Conservation (phyloP, 306 rosid genomes). For the Cicer pinnatifidum region DNA sequence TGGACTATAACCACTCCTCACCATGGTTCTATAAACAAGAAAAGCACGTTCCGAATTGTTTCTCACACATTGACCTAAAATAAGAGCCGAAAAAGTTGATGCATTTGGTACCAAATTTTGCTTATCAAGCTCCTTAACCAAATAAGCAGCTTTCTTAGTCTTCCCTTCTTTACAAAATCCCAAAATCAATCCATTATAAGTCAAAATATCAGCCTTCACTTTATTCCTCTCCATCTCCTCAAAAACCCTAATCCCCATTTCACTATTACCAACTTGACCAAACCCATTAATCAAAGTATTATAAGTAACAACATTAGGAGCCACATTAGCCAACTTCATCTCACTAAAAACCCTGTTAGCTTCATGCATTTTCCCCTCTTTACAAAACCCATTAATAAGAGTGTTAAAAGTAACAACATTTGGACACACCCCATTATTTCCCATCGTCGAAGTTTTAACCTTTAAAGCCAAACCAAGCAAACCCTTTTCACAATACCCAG, state of each 20-base stretch:
- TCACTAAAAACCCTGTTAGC: slow-evolving; percentile 66
- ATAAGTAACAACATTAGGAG: slow-evolving; percentile 70
- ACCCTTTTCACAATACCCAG: slow-evolving; percentile 75
- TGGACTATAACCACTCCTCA: slow-evolving; percentile 67
- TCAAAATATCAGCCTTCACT: slow-evolving; percentile 72
- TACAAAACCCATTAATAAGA: slow-evolving; percentile 73
- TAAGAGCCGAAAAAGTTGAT: slow-evolving; percentile 78
- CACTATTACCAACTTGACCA: slow-evolving; percentile 61
- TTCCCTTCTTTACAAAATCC: slow-evolving; percentile 87
- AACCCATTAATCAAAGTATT: slow-evolving; percentile 75
- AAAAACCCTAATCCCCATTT: slow-evolving; percentile 62
- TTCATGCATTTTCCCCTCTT: slow-evolving; percentile 67
- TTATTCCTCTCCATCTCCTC: slow-evolving; percentile 73
- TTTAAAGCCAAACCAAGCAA: slow-evolving; percentile 62
- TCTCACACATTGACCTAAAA: slow-evolving; percentile 65
- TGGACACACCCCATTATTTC: slow-evolving; percentile 57
- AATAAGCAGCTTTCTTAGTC: slow-evolving; percentile 76
- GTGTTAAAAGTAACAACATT: slow-evolving; percentile 73
- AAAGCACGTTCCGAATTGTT: slow-evolving; percentile 72
- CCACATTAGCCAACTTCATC: slow-evolving; percentile 69
- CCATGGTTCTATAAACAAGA: slow-evolving; percentile 72
- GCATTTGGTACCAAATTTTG: slow-evolving; percentile 69
- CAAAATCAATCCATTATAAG: slow-evolving; percentile 79
- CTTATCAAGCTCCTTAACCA: slow-evolving; percentile 70
- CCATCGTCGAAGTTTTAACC: slow-evolving; percentile 63